Base-by-base conservation (phyloP, 2,329 filamentous ascomycete species). In the Verticillium zaregamsianum region DNA sequence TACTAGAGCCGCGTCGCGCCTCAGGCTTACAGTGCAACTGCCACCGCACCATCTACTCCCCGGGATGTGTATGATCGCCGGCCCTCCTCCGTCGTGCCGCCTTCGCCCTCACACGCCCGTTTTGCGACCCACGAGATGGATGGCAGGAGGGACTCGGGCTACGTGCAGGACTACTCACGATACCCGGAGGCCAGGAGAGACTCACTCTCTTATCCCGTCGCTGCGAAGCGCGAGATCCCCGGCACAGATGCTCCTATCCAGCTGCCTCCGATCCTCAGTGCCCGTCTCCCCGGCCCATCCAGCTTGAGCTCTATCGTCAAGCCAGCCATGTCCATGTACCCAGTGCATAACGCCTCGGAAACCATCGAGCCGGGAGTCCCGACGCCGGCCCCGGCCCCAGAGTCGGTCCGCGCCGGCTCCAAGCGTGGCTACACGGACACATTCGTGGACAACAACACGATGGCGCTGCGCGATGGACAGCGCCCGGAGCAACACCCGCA, bases 51-150 rank as follows among this genome's bases (percentile, higher is more conserved):
- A 4, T 66, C 71, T 0, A 66, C 69, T 20, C 74, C 72, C 60
- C 71, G 70, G 7, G 75, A 76, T 20, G 37, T 66, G n/a, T 76
- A 78, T 58, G 72, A 78, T 57, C 72, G 75, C n/a, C 73, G 77
- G 52, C 45, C 45, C 5, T 70, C 72, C 1, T 73, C 74, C 20
- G 74, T 73, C 33, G 69, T 71, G 9, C 78, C 81, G 37, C 74
- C 74, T 3, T 76, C 79, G 14, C 72, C 76, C 11, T 74, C 75
- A 0, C 61, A 67, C 9, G 73, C 71, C 65, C 58, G 54, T 12
- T 59, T 35, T 25, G 28, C 45, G 28, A 15, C 57, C 17, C 55
- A 25, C 2, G 39, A 62, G 6, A 61, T 52, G 28, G 64, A 63
- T 3, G 23, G 25, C 7, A 52, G 60, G 7, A 59, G 61, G 5